These are phyloP conservation scores for Xerocomellus intermedius DNA, from an alignment of 768 basidiomycete species.

Conservation along the genomic window DNA sequence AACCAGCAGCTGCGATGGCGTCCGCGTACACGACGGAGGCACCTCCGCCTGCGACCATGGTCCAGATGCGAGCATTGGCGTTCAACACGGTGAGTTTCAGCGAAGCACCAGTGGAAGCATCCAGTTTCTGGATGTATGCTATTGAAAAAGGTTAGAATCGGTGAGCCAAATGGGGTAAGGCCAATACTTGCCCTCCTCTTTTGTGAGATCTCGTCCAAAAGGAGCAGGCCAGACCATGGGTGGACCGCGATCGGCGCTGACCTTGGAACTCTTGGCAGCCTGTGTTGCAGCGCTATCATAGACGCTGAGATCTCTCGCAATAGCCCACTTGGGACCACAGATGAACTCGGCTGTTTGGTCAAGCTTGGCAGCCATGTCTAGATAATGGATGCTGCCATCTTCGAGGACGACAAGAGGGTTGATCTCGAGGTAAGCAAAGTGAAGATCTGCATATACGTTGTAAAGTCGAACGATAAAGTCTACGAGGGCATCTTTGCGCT, in stretches of 20 bases:
- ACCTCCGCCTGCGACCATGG: conserved; percentile 99
- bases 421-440: conserved; percentile 99
- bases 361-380: conserved; percentile 99
- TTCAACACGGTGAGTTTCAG: conserved; percentile 98
- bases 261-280: conserved; percentile 42
- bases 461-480: conserved; percentile 96
- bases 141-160: neutral
- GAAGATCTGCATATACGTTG: conserved; percentile 96
- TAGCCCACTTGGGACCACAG: conserved; percentile 98
- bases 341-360: conserved; percentile 99
- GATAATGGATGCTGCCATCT: conserved; percentile 79
- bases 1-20: conserved; percentile 89
- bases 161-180: neutral
- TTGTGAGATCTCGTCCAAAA: conserved; percentile 96
- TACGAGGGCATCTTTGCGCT: conserved; percentile 86
- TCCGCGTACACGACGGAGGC: conserved; percentile 68
- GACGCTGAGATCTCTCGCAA: conserved; percentile 85
- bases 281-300: conserved; percentile 50
- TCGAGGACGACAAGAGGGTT: conserved; percentile 97
- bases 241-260: conserved; percentile 90
- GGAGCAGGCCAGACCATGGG: conserved; percentile 97
- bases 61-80: conserved; percentile 94
- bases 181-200: conserved; percentile 63
- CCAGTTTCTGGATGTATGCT: conserved; percentile 98
- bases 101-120: conserved; percentile 94